Percentiles rank a stretch among this genome's conserved stretches.
phyloP scores from a whole-genome alignment of 2,329 filamentous ascomycete genomes.

The Ciborinia camelliae region DNA sequence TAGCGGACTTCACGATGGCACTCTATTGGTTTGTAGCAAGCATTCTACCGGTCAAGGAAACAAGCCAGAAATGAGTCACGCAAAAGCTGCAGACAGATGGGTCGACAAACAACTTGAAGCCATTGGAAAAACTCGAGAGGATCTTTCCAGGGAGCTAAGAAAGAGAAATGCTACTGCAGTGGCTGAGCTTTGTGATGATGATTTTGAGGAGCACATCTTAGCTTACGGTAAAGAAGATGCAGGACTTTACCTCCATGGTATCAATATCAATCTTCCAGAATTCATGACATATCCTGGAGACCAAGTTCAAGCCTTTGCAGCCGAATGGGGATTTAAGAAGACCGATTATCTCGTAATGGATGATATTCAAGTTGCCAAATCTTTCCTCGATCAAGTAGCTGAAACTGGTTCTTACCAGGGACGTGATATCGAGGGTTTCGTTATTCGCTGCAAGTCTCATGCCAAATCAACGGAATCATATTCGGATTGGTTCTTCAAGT shows the following conservation, averaged over 20 bases:
- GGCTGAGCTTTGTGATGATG: conserved; percentile 92
- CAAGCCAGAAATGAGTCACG: conserved; percentile 68
- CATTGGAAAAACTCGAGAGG: conserved; percentile 72
- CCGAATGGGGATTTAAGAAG: conserved; percentile 91
- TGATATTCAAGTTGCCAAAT: conserved; percentile 68
- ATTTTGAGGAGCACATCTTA: conserved; percentile 94
- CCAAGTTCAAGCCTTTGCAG: conserved; percentile 85
- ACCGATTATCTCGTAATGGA: conserved; percentile 76
- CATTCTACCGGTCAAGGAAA: conserved; percentile 84
- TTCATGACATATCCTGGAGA: conserved; percentile 83
- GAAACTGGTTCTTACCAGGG: conserved; percentile 88
- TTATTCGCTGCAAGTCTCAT: conserved; percentile 78
- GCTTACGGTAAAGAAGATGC: conserved; percentile 79
- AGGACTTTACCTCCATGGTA: conserved; percentile 90
- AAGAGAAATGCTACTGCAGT: conserved; percentile 88
- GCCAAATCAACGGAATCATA: conserved; percentile 53
- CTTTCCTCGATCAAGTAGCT: conserved; percentile 78
- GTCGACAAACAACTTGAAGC: conserved; percentile 74
- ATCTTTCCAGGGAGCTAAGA: conserved; percentile 73
- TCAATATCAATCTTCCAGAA: conserved; percentile 91
- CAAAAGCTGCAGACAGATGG: conserved; percentile 76
- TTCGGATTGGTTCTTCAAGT: conserved; percentile 99
- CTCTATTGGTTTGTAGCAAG: conserved; percentile 95
- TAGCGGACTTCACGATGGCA: conserved; percentile 82
- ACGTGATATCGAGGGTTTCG: conserved; percentile 93